Percentiles rank a stretch among this genome's conserved stretches.
These are phyloP conservation scores for Fusarium torulosum DNA, from an alignment of 2,329 filamentous ascomycete species.

Conservation along the genomic window DNA sequence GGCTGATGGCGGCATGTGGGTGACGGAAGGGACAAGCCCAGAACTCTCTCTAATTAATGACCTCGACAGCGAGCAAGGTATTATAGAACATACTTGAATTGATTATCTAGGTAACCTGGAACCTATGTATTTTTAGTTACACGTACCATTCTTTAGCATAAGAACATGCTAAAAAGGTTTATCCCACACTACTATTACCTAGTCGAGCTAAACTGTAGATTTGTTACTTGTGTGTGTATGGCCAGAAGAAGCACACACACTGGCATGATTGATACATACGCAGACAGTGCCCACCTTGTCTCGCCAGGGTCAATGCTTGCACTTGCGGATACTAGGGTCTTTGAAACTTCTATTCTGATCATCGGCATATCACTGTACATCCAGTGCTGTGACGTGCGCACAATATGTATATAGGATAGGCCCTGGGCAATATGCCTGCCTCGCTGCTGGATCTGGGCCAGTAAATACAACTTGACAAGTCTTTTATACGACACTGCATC, in stretches of 20 bases:
- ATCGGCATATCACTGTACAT: constrained; percentile 9
- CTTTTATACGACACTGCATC: constrained; percentile 19
- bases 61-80: neutral
- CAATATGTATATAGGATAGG: constrained; percentile 31
- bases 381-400: constrained; percentile 12
- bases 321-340: constrained; percentile 23
- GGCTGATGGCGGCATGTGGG: constrained; percentile 9
- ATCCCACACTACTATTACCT: neutral
- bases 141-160: neutral
- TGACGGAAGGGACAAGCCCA: constrained; percentile 4
- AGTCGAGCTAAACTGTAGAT: constrained; percentile 20
- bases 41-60: neutral
- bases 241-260: constrained; percentile 7
- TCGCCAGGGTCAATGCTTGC: constrained; percentile 23
- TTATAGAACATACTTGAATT: too few relatives aligned
- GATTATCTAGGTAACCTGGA: too few relatives aligned
- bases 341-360: constrained; percentile 22
- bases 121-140: neutral
- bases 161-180: neutral
- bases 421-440: constrained; percentile 32
- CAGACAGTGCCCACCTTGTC: constrained; percentile 1
- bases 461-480: constrained; percentile 3
- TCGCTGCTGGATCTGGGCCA: constrained; percentile 7
- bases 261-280: constrained; percentile 19
- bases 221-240: neutral